Evolutionary conservation across 2,329 filamentous ascomycete genomes (phyloP), one percentile per base, ranked within the genome.

Genomic region (Phaeosphaeria sp.): DNA sequence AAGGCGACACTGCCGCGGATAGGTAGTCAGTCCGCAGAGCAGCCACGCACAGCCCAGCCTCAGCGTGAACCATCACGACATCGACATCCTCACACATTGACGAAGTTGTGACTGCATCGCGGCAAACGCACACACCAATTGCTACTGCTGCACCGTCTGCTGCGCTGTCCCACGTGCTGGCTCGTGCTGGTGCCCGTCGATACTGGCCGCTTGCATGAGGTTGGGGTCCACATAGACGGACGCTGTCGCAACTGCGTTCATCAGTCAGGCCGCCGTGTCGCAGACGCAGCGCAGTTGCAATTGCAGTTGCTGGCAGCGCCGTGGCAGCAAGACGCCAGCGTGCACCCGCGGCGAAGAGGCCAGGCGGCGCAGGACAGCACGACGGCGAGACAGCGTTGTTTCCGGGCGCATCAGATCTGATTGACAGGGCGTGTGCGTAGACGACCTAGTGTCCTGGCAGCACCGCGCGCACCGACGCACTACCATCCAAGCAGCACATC

Each of bases 111-210:
- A 9, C 25, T 27, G 25, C 25, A 5, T 27, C 25, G 25, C 25
- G 25, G 25, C 30, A 11, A 11, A 36, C 30, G 13, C 30, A 15
- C 30, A 36, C 30, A 3, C 30, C 30, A 36, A 36, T 36, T 36
- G 30, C 30, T 36, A 15, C 30, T 36, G 3, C 30, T 36, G 30
- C 30, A 15, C 49, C 36, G 18, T 39, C 47, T 36, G 21, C 41
- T 46, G 41, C 43, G 43, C 48, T 52, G 50, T 49, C 39, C 49
- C 42, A 43, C 27, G 30, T 36, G 49, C 50, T 56, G 49, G 54
- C 54, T 56, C 54, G 54, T 56, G 54, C 54, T 51, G 50, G 30
- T 36, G 49, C 46, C 50, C 49, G 54, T 33, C 48, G 50, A 41
- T 44, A 15, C 30, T 36, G 7, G 30, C 30, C 30, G 30, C 6